Conservation (phyloP, 768 basidiomycete genomes). For the Suillus variegatus region DNA sequence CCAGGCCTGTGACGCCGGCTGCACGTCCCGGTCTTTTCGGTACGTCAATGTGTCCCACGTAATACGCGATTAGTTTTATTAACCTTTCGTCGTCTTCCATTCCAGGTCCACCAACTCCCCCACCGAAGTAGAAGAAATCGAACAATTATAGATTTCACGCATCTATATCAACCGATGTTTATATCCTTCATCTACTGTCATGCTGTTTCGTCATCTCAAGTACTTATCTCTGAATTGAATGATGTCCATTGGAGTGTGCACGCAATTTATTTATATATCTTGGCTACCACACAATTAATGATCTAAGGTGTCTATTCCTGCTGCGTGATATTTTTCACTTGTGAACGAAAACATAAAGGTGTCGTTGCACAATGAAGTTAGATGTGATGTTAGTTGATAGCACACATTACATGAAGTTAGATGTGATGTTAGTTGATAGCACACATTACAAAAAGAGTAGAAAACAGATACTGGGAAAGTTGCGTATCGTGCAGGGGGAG, state of each 20-base stretch:
- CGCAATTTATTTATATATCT: neutral
- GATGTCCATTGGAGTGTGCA: neutral
- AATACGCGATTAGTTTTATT: neutral
- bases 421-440: slow-evolving; percentile 32
- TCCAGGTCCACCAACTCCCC: slow-evolving; percentile 48
- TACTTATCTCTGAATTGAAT: neutral
- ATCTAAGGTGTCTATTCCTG: neutral
- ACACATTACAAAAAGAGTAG: slow-evolving; percentile 85
- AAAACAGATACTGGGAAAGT: slow-evolving; percentile 87
- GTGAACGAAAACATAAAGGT: neutral
- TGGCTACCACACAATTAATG: slow-evolving; percentile 1
- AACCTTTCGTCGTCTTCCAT: neutral
- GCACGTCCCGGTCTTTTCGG: slow-evolving; percentile 69
- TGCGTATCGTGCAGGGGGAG: slow-evolving; percentile 87
- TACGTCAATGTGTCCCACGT: slow-evolving; percentile 24
- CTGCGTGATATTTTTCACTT: neutral
- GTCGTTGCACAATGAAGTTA: neutral
- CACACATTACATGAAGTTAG: slow-evolving; percentile 65
- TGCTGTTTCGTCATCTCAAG: neutral
- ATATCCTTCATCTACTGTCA: slow-evolving; percentile 2
- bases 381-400: slow-evolving; percentile 30
- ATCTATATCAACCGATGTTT: slow-evolving; percentile 5
- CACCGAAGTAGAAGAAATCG: slow-evolving; percentile 38
- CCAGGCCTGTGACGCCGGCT: slow-evolving; percentile 46
- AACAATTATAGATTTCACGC: neutral